Evolutionary conservation across 345 rosid species (phyloP), one percentile per base, ranked within the genome.

Genomic region (Diplotaxis tenuifolia): DNA sequence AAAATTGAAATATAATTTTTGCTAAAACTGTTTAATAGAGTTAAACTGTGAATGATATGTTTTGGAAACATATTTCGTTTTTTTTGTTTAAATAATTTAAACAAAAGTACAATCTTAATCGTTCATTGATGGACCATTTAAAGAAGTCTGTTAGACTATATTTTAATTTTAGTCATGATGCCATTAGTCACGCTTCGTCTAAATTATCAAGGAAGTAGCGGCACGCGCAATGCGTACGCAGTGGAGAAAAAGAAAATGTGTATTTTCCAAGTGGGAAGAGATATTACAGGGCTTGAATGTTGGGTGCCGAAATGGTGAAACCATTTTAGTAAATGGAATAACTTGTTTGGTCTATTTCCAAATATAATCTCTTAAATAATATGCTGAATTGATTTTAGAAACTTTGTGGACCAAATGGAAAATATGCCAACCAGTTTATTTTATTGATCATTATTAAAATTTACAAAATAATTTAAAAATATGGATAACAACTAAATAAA

Each of bases 141-240:
- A 45, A 45, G 6, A 47, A 47, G 21, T 15, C 14, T 53, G 7
- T 10, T 53, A 53, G 58, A 53, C 58, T 9, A 50, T 50, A 50
- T 21, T 9, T 36, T 11, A 29, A 28, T 12, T 64, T 0, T 15
- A 16, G 3, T 64, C 34, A 73, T 65, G 1, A 72, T 63, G 29
- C 29, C 63, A 56, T 58, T 62, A 28, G 29, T 62, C 74, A 68
- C 64, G n/a, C 42, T 60, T 75, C 38, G 12, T 53, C 74, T 10
- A 58, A 27, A 9, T 31, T 21, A 45, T 7, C 32, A 16, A 10
- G 42, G n/a, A 76, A 55, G 67, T 76, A 47, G 45, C 70, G 67
- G 80, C 75, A 76, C 75, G 80, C 76, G 80, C 67, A 32, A 64
- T 67, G 75, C 80, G 75, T 76, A 65, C 71, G 75, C 14, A 40